Conservation (phyloP, 2,329 filamentous ascomycete species). For the Clonostachys solani region DNA sequence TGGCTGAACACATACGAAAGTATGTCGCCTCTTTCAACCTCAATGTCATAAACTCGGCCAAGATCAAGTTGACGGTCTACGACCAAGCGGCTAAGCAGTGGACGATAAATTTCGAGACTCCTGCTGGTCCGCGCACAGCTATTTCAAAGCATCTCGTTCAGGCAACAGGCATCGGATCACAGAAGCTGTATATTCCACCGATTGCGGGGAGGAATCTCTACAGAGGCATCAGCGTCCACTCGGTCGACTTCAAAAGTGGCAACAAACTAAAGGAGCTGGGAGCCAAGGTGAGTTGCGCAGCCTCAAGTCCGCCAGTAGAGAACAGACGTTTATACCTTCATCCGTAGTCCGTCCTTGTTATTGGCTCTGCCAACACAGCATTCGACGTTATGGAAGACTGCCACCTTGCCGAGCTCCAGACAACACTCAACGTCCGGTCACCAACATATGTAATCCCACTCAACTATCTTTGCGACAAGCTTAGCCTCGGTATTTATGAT, state of each 20-base stretch:
- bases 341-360: slow-evolving; percentile 21
- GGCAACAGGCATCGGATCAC: slow-evolving; percentile 15
- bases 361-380: slow-evolving; percentile 35
- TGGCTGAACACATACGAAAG: slow-evolving; percentile 13
- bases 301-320: no score
- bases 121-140: slow-evolving; percentile 1
- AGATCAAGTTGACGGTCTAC: slow-evolving; percentile 15
- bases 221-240: slow-evolving; percentile 17
- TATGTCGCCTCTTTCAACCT: slow-evolving; percentile 22
- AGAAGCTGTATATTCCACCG: slow-evolving; percentile 12
- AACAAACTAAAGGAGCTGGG: slow-evolving; percentile 9
- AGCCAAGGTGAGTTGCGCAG: slow-evolving; percentile 10
- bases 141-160: slow-evolving; percentile 15
- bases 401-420: slow-evolving; percentile 16
- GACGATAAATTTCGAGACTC: slow-evolving; percentile 13
- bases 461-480: slow-evolving; percentile 10
- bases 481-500: slow-evolving; percentile 23
- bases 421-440: slow-evolving; percentile 27
- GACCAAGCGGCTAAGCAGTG: slow-evolving; percentile 13
- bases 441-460: slow-evolving; percentile 26
- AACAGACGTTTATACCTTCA: no score
- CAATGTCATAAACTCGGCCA: slow-evolving; percentile 20
- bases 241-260: slow-evolving; percentile 11
- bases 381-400: slow-evolving; percentile 32
- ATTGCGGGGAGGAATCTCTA: slow-evolving; percentile 8